A percentile compares a stretch with the other conserved stretches of the same genome.
Conservation (phyloP, 163 green algal genomes). For the Volvox carteri region DNA sequence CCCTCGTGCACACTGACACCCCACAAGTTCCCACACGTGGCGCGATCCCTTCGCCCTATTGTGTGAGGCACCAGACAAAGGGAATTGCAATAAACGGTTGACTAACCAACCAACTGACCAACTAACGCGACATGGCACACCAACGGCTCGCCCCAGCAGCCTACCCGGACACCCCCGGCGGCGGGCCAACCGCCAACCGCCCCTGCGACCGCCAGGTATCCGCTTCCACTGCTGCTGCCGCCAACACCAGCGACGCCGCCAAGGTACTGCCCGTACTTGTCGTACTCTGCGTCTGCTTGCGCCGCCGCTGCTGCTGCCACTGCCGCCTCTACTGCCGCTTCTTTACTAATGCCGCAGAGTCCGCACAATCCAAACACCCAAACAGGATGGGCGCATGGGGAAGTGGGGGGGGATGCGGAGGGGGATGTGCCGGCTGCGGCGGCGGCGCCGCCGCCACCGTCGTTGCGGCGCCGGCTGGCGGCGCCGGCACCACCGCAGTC, state of each 20-base stretch:
- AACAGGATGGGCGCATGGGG: constrained; percentile 78
- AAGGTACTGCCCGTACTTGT: constrained; percentile 42
- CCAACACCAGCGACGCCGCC: background rate
- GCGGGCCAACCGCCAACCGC: background rate
- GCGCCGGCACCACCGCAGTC: background rate
- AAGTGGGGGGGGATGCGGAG: no score
- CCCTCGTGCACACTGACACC: no score
- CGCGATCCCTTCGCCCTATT: no score
- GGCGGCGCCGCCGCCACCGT: background rate
- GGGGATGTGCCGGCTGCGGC: constrained; percentile 15
- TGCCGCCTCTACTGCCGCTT: constrained; percentile 45
- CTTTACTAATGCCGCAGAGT: constrained; percentile 75
- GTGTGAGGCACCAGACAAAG: no score
- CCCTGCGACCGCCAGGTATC: background rate
- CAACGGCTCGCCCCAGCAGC: no score
- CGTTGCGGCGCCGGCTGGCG: background rate
- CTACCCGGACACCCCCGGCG: no score
- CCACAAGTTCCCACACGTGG: no score
- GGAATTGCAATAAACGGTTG: no score
- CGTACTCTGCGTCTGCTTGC: no score
- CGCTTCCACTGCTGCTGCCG: background rate
- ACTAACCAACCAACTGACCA: no score
- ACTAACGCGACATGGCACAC: no score
- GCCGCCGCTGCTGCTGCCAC: background rate
- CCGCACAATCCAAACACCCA: constrained; percentile 89